Evolutionary conservation across 306 rosid species (phyloP).

Genomic region (Glycine latifolia): DNA sequence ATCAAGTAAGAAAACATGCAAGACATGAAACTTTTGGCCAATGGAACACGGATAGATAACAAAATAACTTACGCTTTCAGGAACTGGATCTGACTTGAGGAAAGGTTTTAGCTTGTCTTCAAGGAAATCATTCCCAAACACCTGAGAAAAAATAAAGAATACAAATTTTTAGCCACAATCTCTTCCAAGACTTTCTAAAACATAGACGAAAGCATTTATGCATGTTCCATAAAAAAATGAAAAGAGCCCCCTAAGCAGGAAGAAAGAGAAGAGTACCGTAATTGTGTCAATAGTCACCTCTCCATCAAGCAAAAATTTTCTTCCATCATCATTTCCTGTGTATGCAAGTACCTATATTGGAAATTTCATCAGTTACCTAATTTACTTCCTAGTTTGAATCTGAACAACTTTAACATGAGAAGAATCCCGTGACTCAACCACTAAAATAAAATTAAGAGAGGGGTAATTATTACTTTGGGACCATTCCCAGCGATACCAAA

Average conservation of each 20-base stretch:
- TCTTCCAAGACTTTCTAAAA: slow-evolving; percentile 12
- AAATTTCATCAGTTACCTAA: slow-evolving; percentile 24
- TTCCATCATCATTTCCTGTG: slow-evolving; percentile 87
- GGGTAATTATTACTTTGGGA: slow-evolving; percentile 72
- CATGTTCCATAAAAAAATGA: slow-evolving; percentile 32
- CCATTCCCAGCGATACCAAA: slow-evolving; percentile 79
- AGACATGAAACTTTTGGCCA: slow-evolving; percentile 17
- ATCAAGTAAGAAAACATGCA: slow-evolving; percentile 15
- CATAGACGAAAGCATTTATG: slow-evolving; percentile 23
- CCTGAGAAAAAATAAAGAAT: slow-evolving; percentile 51
- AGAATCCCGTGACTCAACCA: slow-evolving; percentile 24
- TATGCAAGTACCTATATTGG: slow-evolving; percentile 71
- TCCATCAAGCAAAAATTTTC: slow-evolving; percentile 73
- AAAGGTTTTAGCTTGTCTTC: slow-evolving; percentile 92
- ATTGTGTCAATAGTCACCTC: slow-evolving; percentile 71
- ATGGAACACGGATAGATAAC: slow-evolving; percentile 28
- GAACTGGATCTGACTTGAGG: slow-evolving; percentile 91
- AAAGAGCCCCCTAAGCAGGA: neutral
- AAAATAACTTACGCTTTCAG: slow-evolving; percentile 73
- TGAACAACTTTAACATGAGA: slow-evolving; percentile 19
- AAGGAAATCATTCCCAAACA: slow-evolving; percentile 83
- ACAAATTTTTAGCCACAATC: slow-evolving; percentile 40
- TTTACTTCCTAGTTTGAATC: neutral
- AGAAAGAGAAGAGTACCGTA: slow-evolving; percentile 62
- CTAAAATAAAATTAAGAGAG: slow-evolving; percentile 14